These are phyloP conservation scores for Hymenoscyphus albidus DNA, from an alignment of 2,329 filamentous ascomycete species.

Conservation along the genomic window DNA sequence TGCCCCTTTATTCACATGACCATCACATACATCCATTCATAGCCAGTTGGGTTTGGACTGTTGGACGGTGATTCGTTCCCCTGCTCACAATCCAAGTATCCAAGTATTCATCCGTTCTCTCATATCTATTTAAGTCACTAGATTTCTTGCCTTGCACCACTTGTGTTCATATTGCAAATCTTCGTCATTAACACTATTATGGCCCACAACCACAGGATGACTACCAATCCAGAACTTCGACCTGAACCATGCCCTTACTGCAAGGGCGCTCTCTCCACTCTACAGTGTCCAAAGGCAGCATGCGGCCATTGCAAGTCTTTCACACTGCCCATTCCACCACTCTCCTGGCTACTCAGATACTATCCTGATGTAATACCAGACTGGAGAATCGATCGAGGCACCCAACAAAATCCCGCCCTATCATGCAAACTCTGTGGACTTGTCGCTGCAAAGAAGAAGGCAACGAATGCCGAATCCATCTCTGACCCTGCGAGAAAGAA, in stretches of 20 bases:
- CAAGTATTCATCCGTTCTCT: too few species aligned
- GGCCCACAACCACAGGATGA: neutral
- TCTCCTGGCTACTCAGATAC: conserved; percentile 17
- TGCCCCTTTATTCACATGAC: neutral
- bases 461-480: conserved; percentile 19
- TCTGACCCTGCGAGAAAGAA: conserved; percentile 15
- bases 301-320: conserved; percentile 15
- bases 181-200: neutral
- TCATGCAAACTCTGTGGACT: conserved; percentile 28
- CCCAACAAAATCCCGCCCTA: conserved; percentile 10
- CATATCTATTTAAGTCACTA: too few species aligned
- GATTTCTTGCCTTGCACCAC: neutral
- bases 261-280: neutral
- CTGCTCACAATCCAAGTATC: neutral
- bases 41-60: neutral
- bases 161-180: neutral
- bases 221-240: neutral
- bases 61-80: neutral
- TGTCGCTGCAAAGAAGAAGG: conserved; percentile 16
- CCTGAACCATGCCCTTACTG: neutral
- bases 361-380: conserved; percentile 18
- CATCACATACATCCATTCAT: neutral
- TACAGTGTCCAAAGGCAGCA: conserved; percentile 9
- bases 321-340: conserved; percentile 22
- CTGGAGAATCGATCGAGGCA: conserved; percentile 19